Base-by-base conservation (phyloP, 2,329 filamentous ascomycete species). In the Celoporthe dispersa region DNA sequence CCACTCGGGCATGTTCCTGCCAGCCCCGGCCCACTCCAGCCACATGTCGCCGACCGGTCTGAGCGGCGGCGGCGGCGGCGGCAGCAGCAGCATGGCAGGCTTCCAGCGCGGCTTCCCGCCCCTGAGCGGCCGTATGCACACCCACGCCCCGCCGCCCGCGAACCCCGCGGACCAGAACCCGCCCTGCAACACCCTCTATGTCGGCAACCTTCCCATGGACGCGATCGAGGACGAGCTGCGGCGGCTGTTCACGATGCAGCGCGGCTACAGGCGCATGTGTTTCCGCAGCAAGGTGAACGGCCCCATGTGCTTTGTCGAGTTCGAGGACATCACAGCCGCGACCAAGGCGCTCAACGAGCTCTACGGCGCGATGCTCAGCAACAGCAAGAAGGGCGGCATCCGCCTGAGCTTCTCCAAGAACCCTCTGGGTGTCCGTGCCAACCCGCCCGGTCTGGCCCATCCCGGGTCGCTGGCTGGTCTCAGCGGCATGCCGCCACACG, bases 291-390 rank as follows among this genome's bases (percentile, higher is more conserved):
- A 98, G 83, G 89, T 93, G 74, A 97, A 98, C 75, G 95, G 95
- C 0, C 95, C 95, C 1, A 98, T 98, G 94, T 98, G 96, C 79
- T 98, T 98, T 80, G 96, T 99, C 51, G 96, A 99, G 80, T 99
- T 98, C 75, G 95, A 98, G 77, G 94, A 98, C 76, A 87, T 97
- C 14, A 92, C 93, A 1, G 95, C 94, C 77, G 95, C 96, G 0
- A 98, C 95, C 57, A 97, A 96, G 80, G 92, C 94, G 1, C 86
- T 98, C 2, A 90, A 94, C 73, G 94, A 98, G 69, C 86, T 98
- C 1, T 98, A 98, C 76, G 96, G 96, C 0, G 89, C 92, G 64
- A 90, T 88, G 64, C 86, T 98, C 41, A 94, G 94, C 78, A 98
- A 97, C 81, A 97, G 94, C 76, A 88, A 94, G 77, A 98, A 97